A percentile compares a stretch with the other conserved stretches of the same genome.
Conservation (phyloP, 768 basidiomycete species). For the Auriscalpium orientale region DNA sequence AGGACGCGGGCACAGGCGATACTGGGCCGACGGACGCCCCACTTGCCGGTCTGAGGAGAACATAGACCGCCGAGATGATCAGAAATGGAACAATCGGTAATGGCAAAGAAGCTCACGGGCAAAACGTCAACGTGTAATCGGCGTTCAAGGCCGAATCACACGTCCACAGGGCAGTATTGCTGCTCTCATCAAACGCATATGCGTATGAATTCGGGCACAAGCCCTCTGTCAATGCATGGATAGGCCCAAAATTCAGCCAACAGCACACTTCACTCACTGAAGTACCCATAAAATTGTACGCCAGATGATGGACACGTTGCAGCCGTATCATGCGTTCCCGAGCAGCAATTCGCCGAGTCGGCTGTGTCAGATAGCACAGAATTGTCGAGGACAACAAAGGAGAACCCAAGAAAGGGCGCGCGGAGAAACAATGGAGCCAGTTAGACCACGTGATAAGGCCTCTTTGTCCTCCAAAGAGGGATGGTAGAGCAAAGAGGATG, state of each 20-base stretch:
- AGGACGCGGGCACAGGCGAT: background rate
- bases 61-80: no score
- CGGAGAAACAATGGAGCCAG: no score
- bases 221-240: constrained; percentile 19
- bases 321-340: constrained; percentile 23
- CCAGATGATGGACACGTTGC: constrained; percentile 30
- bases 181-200: constrained; percentile 49
- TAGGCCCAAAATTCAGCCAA: background rate
- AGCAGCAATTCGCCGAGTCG: constrained; percentile 33
- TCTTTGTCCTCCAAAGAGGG: constrained; percentile 13
- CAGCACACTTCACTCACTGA: background rate
- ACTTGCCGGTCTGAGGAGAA: no score
- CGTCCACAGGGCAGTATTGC: constrained; percentile 45
- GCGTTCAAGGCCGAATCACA: constrained; percentile 30
- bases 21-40: no score
- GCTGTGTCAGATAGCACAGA: constrained; percentile 15
- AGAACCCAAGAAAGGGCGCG: no score
- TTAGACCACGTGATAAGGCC: constrained; percentile 13
- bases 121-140: constrained; percentile 25
- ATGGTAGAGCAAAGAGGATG: background rate
- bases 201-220: constrained; percentile 42
- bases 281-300: constrained; percentile 10
- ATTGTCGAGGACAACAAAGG: no score
- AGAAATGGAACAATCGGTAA: no score
- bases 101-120: constrained; percentile 15